Conservation (phyloP, 1,284 basidiomycete species). For the Gymnopus androsaceus region DNA sequence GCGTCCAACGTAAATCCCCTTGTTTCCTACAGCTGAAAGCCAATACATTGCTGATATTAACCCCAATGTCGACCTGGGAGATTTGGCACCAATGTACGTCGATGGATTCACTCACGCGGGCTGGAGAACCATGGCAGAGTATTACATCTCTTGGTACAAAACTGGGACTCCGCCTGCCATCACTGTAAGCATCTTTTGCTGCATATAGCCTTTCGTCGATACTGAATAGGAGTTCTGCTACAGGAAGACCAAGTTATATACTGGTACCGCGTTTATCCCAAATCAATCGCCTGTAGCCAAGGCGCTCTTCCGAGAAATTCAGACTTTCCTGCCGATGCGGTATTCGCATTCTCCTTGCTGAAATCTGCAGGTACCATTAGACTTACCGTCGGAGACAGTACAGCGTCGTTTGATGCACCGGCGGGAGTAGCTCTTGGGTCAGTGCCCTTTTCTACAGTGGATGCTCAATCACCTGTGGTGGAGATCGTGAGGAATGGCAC, state of each 20-base stretch:
- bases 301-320: conserved; percentile 30
- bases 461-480: conserved; percentile 34
- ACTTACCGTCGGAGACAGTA: conserved; percentile 32
- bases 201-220: neutral
- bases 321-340: conserved; percentile 33
- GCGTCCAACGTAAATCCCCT: neutral
- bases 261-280: conserved; percentile 37
- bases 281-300: conserved; percentile 26
- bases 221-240: neutral
- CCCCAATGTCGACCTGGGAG: conserved; percentile 30
- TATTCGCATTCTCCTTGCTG: conserved; percentile 35
- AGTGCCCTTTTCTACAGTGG: conserved; percentile 32
- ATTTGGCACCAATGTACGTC: conserved; percentile 30
- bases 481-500: conserved; percentile 29
- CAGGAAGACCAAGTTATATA: conserved; percentile 34
- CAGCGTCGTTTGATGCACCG: conserved; percentile 24
- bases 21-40: conserved; percentile 16
- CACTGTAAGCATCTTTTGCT: conserved; percentile 20
- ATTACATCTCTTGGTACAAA: conserved; percentile 36
- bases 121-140: conserved; percentile 35
- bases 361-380: conserved; percentile 28
- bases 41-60: conserved; percentile 34
- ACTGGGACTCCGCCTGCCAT: conserved; percentile 29
- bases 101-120: conserved; percentile 29
- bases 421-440: conserved; percentile 30